Percentiles rank a stretch among this genome's conserved stretches.
Evolutionary conservation across 768 basidiomycete genomes (phyloP).

Genomic region (Tylopilus intermedius): DNA sequence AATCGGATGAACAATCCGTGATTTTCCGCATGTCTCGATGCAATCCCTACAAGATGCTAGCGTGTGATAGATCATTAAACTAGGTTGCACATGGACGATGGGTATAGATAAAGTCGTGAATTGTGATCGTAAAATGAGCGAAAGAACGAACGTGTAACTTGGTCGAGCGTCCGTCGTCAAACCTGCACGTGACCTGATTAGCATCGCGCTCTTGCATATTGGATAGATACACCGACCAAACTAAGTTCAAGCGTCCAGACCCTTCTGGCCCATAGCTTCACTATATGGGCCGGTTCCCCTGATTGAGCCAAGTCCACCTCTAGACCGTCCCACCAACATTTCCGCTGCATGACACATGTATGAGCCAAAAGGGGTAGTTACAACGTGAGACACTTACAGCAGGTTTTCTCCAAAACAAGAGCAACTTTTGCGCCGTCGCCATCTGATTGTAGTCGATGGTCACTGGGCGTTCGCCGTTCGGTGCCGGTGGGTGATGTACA

Average conservation of each 20-base stretch:
- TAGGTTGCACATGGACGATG: slow-evolving; percentile 24
- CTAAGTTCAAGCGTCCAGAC: slow-evolving; percentile 99
- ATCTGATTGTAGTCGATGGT: slow-evolving; percentile 89
- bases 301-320: slow-evolving; percentile 75
- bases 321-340: slow-evolving; percentile 99
- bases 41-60: slow-evolving; percentile 14
- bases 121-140: slow-evolving; percentile 17
- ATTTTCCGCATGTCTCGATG: neutral
- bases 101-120: slow-evolving; percentile 23
- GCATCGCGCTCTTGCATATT: neutral
- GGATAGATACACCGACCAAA: slow-evolving; percentile 50
- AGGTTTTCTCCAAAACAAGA: slow-evolving; percentile 98
- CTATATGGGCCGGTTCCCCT: slow-evolving; percentile 46
- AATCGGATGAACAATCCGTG: neutral
- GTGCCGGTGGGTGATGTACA: slow-evolving; percentile 51
- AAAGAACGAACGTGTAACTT: slow-evolving; percentile 4
- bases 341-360: slow-evolving; percentile 54
- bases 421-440: slow-evolving; percentile 93
- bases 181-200: slow-evolving; percentile 15
- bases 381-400: slow-evolving; percentile 60
- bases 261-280: slow-evolving; percentile 94
- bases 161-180: slow-evolving; percentile 7
- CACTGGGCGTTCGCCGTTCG: slow-evolving; percentile 63
- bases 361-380: neutral
- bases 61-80: slow-evolving; percentile 26